phyloP scores from a whole-genome alignment of 2,329 filamentous ascomycete species.

The Trichothecium sympodiale region DNA sequence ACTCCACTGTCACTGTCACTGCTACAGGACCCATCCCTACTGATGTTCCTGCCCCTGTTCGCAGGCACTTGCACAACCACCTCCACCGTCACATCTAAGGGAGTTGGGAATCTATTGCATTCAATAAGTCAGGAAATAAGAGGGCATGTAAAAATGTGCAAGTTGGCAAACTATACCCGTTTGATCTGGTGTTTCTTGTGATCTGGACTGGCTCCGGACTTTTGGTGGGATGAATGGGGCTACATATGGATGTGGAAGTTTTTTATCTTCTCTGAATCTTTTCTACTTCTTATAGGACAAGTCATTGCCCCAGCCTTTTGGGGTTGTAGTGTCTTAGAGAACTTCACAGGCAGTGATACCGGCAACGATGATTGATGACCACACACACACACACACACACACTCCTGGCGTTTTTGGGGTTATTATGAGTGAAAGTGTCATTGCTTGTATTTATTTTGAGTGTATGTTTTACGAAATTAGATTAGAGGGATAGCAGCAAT shows the following conservation, averaged over 20 bases:
- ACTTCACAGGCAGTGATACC: constrained; percentile 16
- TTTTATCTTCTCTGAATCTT: constrained; percentile 9
- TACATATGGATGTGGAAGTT: constrained; percentile 21
- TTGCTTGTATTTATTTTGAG: not conserved
- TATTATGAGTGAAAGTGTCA: not conserved
- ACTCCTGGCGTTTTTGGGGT: no score
- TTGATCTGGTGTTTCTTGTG: constrained; percentile 9
- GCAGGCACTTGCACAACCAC: constrained; percentile 27
- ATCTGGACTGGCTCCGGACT: constrained; percentile 26
- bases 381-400: not conserved
- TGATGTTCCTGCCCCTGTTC: not conserved
- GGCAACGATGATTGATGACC: constrained; percentile 16
- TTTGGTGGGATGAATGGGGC: constrained; percentile 18
- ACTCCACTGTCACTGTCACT: constrained; percentile 29
- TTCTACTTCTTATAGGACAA: constrained; percentile 16
- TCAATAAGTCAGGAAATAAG: constrained; percentile 5
- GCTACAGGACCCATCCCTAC: constrained; percentile 6
- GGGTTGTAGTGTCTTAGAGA: constrained; percentile 19
- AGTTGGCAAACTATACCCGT: constrained; percentile 5
- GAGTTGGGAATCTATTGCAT: not conserved
- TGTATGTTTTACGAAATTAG: not conserved
- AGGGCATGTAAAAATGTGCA: constrained; percentile 7
- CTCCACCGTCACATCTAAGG: constrained; percentile 17
- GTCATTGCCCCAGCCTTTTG: constrained; percentile 13
- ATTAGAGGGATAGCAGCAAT: no score